Conservation (phyloP, 768 basidiomycete genomes). For the Suillus clintonianus region DNA sequence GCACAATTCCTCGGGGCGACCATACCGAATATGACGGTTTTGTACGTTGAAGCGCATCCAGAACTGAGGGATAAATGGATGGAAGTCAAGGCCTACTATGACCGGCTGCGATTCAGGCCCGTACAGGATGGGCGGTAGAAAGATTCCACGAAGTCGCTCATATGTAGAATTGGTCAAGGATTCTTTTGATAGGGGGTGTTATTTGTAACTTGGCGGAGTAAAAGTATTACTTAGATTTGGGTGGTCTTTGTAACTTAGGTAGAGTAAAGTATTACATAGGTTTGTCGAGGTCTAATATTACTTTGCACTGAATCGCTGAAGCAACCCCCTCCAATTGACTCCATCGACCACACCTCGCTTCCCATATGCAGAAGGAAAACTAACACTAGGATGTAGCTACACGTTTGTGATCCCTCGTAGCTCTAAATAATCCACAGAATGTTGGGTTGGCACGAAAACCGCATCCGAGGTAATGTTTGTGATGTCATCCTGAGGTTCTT, state of each 20-base stretch:
- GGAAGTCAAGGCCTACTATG: constrained; percentile 7
- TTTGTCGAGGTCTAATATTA: background rate
- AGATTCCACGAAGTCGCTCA: background rate
- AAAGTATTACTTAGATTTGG: background rate
- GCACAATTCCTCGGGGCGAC: constrained; percentile 25
- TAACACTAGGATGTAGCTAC: background rate
- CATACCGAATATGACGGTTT: constrained; percentile 24
- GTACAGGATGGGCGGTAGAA: background rate
- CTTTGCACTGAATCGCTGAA: background rate
- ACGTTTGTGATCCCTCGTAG: background rate
- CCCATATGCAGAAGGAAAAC: background rate
- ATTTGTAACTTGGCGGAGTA: background rate
- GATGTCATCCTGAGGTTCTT: background rate
- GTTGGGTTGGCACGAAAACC: background rate
- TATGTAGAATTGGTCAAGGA: background rate
- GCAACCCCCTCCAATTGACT: background rate
- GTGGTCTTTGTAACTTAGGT: background rate
- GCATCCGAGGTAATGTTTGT: background rate
- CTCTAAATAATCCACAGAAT: background rate
- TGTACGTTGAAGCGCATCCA: constrained; percentile 26
- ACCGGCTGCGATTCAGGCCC: background rate
- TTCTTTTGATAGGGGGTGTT: background rate
- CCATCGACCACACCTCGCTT: background rate
- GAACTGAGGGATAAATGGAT: constrained; percentile 32
- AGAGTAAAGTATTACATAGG: background rate